Percentiles rank a stretch among this genome's conserved stretches.
phyloP scores from a whole-genome alignment of 2,329 filamentous ascomycete species.

The Ophiobolus disseminans region DNA sequence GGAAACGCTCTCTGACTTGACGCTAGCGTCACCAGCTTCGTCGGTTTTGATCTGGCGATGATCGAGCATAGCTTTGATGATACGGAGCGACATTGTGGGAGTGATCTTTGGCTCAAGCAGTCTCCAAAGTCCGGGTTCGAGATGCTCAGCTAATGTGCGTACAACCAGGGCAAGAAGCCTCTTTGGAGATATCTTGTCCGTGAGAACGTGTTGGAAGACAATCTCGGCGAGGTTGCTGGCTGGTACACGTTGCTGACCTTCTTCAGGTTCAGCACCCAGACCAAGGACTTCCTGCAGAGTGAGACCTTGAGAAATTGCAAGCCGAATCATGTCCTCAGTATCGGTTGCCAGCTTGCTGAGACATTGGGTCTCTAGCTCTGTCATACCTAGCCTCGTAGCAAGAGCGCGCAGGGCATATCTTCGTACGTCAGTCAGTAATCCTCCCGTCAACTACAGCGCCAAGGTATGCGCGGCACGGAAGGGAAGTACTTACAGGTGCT shows the following conservation, averaged over 20 bases:
- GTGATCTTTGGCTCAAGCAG: slow-evolving; percentile 7
- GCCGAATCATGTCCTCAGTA: slow-evolving; percentile 7
- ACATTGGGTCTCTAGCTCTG: slow-evolving; percentile 19
- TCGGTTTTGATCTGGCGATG: slow-evolving; percentile 8
- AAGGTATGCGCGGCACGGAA: too few relatives aligned
- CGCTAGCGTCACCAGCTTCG: neutral
- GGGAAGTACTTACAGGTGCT: slow-evolving; percentile 14
- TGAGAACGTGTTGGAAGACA: slow-evolving; percentile 29
- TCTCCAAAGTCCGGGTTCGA: slow-evolving; percentile 17
- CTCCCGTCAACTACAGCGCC: too few relatives aligned
- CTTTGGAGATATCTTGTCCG: slow-evolving; percentile 11
- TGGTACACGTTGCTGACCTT: neutral
- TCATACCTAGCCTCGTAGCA: slow-evolving; percentile 18
- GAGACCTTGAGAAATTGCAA: slow-evolving; percentile 5
- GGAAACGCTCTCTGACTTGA: slow-evolving; percentile 8
- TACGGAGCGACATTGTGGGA: neutral
- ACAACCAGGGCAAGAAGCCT: slow-evolving; percentile 22
- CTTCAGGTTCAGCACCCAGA: neutral
- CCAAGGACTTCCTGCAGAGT: slow-evolving; percentile 12
- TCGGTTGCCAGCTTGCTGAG: slow-evolving; percentile 12
- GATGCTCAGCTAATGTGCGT: slow-evolving; percentile 14
- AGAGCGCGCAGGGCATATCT: slow-evolving; percentile 23
- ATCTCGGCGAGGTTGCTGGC: slow-evolving; percentile 9
- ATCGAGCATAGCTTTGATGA: slow-evolving; percentile 16
- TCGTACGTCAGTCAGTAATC: neutral